Percentiles rank a stretch among this genome's conserved stretches.
phyloP scores from a whole-genome alignment of 805 yeast genomes.

The Maudiozyma barnettii region DNA sequence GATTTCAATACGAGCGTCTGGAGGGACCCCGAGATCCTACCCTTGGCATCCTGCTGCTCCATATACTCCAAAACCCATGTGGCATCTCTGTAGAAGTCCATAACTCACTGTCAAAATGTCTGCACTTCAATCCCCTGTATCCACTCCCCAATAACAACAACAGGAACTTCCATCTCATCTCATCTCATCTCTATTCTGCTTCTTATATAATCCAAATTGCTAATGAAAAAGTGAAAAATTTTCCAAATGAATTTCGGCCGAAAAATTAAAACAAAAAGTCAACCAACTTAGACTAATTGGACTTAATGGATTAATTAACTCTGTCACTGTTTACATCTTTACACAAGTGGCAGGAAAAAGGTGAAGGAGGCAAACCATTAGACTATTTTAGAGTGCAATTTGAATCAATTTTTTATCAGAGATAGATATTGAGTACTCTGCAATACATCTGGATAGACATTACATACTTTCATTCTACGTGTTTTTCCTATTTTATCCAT shows the following conservation, averaged over 20 bases:
- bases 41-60: slow-evolving; percentile 23
- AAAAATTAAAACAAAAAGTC: neutral
- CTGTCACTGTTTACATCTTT: neutral
- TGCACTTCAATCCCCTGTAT: neutral
- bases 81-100: slow-evolving; percentile 34
- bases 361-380: neutral
- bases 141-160: no score
- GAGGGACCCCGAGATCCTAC: slow-evolving; percentile 40
- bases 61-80: slow-evolving; percentile 30
- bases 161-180: no score
- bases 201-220: neutral
- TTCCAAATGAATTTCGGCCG: neutral
- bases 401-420: no score
- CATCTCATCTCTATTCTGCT: no score
- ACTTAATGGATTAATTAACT: neutral
- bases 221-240: neutral
- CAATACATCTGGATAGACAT: no score
- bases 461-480: no score
- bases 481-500: no score
- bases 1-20: slow-evolving; percentile 45
- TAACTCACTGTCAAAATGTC: neutral
- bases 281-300: neutral
- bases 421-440: no score
- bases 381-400: no score
- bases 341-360: neutral